Evolutionary conservation across 2,329 filamentous ascomycete species (phyloP), one percentile per base, ranked within the genome.

Genomic region (Claviceps quebecensis): DNA sequence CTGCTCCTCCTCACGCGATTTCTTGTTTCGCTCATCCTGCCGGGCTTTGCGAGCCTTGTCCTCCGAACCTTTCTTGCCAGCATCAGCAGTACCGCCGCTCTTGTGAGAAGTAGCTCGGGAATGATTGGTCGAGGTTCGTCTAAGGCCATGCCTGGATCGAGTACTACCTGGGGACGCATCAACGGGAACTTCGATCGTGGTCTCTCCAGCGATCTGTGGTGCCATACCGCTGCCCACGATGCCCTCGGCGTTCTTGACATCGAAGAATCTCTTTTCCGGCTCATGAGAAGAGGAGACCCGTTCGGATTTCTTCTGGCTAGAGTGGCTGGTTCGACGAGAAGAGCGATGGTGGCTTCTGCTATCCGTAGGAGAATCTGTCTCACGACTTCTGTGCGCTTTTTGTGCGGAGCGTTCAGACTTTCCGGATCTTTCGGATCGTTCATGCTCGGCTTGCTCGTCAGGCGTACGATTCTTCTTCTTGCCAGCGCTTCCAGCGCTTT

Each of bases 391-490:
- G 41, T 63, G 64, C 23, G 52, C 54, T 26, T 47, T 51, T 22
- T 53, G 56, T 22, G 57, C 49, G 19, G 52, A 43, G 29, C 45
- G 37, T 13, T 59, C 56, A 2, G 41, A 47, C 4, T 48, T 50
- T 23, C 57, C 57, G 1, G 45, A 49, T n/a, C 26, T 17, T 29
- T 49, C 48, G 53, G 70, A 69, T 55, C 60, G 70, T 1, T 78
- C 75, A 50, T 76, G 71, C 2, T 69, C 71, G 16, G 67, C 72
- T 53, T 75, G 73, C 56, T 77, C 73, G 55, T 76, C 73, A 2
- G 68, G 63, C 2, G 71, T 74, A 52, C 72, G 69, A 22, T 14
- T 29, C 43, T 67, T 66, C 49, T 57, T 61, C 52, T 60, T 60
- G 26, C 60, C 57, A 38, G 65, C 63, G 45, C 62, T 61, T 45